Evolutionary conservation across 2,329 filamentous ascomycete genomes (phyloP).

Genomic region (Coleophoma cylindrospora): DNA sequence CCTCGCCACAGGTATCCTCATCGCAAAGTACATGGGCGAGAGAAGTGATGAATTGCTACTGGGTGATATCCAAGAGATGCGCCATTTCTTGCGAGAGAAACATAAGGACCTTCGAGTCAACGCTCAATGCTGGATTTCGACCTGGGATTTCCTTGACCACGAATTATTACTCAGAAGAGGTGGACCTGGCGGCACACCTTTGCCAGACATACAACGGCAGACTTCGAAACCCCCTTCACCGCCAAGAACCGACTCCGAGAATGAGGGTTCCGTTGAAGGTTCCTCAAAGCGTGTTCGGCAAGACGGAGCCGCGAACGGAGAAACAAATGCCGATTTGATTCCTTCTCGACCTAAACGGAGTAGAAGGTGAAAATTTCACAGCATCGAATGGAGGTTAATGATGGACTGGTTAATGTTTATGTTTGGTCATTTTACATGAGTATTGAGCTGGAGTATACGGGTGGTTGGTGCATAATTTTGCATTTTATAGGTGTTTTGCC

Average conservation of each 20-base stretch:
- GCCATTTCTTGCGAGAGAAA: conserved; percentile 21
- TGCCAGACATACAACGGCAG: neutral
- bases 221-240: neutral
- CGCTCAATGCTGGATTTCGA: conserved; percentile 24
- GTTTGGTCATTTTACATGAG: too few species aligned
- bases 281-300: too few species aligned
- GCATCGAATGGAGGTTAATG: too few species aligned
- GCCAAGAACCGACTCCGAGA: neutral
- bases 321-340: too few species aligned
- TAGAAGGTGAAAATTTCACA: too few species aligned
- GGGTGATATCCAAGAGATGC: conserved; percentile 27
- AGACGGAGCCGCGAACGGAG: too few species aligned
- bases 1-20: conserved; percentile 25
- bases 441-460: too few species aligned
- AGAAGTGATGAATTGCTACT: conserved; percentile 23
- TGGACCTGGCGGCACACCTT: neutral
- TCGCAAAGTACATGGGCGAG: conserved; percentile 23
- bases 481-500: too few species aligned
- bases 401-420: too few species aligned
- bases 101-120: conserved; percentile 30
- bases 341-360: too few species aligned
- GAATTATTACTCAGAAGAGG: conserved; percentile 5
- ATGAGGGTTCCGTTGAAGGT: neutral
- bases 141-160: conserved; percentile 24
- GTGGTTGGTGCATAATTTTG: too few species aligned